These are phyloP conservation scores for Paramyrothecium sp. DNA, from an alignment of 2,329 filamentous ascomycete species.

Conservation along the genomic window DNA sequence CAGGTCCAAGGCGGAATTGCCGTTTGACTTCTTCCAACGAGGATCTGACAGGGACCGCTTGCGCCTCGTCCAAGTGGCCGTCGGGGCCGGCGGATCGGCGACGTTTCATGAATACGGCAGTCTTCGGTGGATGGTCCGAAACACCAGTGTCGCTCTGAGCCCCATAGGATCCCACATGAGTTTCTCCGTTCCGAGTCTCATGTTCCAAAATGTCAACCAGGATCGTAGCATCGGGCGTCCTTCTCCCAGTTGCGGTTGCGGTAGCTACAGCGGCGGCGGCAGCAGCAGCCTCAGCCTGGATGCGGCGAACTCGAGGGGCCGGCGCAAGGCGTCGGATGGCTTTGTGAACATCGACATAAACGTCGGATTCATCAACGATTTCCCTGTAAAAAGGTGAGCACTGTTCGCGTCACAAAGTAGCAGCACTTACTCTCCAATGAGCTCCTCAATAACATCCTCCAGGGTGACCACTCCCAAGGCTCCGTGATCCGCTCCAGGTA, in stretches of 20 bases:
- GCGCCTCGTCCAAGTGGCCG: slow-evolving; percentile 41
- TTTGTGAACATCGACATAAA: slow-evolving; percentile 98
- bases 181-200: slow-evolving; percentile 16
- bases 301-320: slow-evolving; percentile 71
- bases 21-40: slow-evolving; percentile 62
- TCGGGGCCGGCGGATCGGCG: slow-evolving; percentile 55
- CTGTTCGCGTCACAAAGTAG: no score
- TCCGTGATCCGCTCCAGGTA: slow-evolving; percentile 85
- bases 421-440: slow-evolving; percentile 85
- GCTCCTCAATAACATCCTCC: slow-evolving; percentile 96
- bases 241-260: slow-evolving; percentile 13
- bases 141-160: slow-evolving; percentile 34
- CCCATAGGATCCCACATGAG: slow-evolving; percentile 29
- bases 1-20: slow-evolving; percentile 65
- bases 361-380: slow-evolving; percentile 98
- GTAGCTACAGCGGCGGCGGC: slow-evolving; percentile 22
- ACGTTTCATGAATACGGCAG: slow-evolving; percentile 59
- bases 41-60: slow-evolving; percentile 54
- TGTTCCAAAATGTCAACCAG: slow-evolving; percentile 39
- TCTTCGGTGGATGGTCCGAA: slow-evolving; percentile 46
- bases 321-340: slow-evolving; percentile 87
- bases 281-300: slow-evolving; percentile 32
- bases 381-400: slow-evolving; percentile 56
- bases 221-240: slow-evolving; percentile 23
- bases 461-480: slow-evolving; percentile 92